Evolutionary conservation across 2,329 filamentous ascomycete species (phyloP), one percentile per base, ranked within the genome.

Genomic region (Hortaea sp.): DNA sequence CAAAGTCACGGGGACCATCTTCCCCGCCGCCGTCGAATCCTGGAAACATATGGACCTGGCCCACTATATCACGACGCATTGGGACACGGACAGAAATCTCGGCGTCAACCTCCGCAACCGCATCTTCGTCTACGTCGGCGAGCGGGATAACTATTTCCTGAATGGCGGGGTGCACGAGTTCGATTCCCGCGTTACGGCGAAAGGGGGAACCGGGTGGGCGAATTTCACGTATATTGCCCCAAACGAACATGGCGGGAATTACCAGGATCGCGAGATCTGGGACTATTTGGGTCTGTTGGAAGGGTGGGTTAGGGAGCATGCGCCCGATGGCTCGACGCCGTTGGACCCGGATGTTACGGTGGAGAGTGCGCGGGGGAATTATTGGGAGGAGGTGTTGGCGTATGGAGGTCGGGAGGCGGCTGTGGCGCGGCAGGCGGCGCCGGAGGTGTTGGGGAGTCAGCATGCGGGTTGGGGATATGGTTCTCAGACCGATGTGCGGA

Each of bases 1-100:
- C 48, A 67, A 67, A 45, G 62, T 65, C 28, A 65, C 63, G 0
- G 64, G 64, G 10, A 63, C 67, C 31, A 63, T 67, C 5, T 66
- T 65, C 40, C 62, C 54, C 0, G 62, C 60, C 11, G 64, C 63
- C 4, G 63, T 67, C 0, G 55, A 62, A 29, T 57, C 57, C 49
- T 67, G 65, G 65, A 65, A 64, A 46, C 57, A 56, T 0, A 59
- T 66, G 32, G 65, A 67, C 47, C 53, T 67, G 3, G 55, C 56
- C 10, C 40, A 63, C 43, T 63, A 64, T 39, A 51, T 68, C 31
- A 56, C 57, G 6, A 52, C 46, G 31, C 64, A 68, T 42, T 67
- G 61, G 55, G 55, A 62, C 34, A 55, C 51, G n/a, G 39, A 48
- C 1, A 53, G 51, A 12, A 64, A 65, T 28, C 61, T 68, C 1